Conservation (phyloP, 108 stramenopile genomes). For the Schizochytrium sp. region DNA sequence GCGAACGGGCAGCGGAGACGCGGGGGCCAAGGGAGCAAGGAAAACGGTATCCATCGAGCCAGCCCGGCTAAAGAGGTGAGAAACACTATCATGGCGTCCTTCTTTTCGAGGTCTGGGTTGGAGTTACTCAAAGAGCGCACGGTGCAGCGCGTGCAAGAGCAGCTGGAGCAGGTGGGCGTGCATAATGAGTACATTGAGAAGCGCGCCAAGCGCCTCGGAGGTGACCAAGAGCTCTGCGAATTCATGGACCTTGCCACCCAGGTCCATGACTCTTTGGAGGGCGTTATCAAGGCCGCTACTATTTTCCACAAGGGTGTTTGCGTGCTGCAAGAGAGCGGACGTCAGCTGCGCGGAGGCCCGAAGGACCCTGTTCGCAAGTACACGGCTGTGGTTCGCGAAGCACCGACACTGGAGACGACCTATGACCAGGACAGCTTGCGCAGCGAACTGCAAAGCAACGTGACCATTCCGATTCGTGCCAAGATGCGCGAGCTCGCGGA, state of each 20-base stretch:
- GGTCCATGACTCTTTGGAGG: not conserved
- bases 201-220: not conserved
- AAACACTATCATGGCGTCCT: not conserved
- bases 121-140: not conserved
- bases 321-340: not conserved
- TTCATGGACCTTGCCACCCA: not conserved
- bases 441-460: not conserved
- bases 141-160: conserved; percentile 14
- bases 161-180: conserved; percentile 8
- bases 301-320: not conserved
- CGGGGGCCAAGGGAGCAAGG: too few species aligned
- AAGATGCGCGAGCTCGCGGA: conserved; percentile 17
- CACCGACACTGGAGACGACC: not conserved
- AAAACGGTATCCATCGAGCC: too few species aligned
- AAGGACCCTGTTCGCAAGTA: not conserved
- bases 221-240: not conserved
- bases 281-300: not conserved
- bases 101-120: not conserved
- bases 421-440: not conserved
- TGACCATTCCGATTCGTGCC: not conserved
- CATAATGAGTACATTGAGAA: not conserved
- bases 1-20: too few species aligned
- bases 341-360: not conserved
- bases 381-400: not conserved
- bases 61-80: too few species aligned